These are phyloP conservation scores for Lentinula detonsa DNA, from an alignment of 768 basidiomycete species.

Conservation along the genomic window DNA sequence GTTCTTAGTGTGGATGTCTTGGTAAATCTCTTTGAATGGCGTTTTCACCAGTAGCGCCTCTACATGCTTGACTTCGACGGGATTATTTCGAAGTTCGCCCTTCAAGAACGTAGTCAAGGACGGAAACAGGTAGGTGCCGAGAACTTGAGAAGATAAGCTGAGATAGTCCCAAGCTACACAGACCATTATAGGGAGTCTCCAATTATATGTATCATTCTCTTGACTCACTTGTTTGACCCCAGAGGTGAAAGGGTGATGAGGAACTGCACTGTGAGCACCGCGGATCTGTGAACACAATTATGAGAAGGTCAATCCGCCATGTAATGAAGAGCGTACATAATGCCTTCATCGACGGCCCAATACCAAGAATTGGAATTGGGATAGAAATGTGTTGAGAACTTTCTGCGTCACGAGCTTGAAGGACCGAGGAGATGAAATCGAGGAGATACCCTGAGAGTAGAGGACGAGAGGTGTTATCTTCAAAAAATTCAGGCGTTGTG, in stretches of 20 bases:
- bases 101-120: neutral
- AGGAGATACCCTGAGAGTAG: neutral
- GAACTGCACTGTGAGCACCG: neutral
- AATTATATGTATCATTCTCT: neutral
- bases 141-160: neutral
- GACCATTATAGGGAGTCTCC: neutral
- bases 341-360: too few relatives aligned
- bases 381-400: neutral
- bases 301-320: neutral
- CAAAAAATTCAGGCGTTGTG: neutral
- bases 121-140: neutral
- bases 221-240: neutral
- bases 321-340: neutral
- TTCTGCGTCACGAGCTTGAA: neutral
- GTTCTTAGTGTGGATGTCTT: slow-evolving; percentile 2
- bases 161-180: slow-evolving; percentile 3
- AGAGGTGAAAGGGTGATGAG: neutral
- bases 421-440: neutral
- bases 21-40: slow-evolving; percentile 2
- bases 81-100: neutral
- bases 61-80: neutral
- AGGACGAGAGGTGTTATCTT: neutral
- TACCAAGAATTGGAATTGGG: neutral
- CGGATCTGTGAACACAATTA: too few relatives aligned
- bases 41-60: neutral